Evolutionary conservation across 192 early-diverging fungal genomes (phyloP).

Genomic region (Mortierella hygrophila): DNA sequence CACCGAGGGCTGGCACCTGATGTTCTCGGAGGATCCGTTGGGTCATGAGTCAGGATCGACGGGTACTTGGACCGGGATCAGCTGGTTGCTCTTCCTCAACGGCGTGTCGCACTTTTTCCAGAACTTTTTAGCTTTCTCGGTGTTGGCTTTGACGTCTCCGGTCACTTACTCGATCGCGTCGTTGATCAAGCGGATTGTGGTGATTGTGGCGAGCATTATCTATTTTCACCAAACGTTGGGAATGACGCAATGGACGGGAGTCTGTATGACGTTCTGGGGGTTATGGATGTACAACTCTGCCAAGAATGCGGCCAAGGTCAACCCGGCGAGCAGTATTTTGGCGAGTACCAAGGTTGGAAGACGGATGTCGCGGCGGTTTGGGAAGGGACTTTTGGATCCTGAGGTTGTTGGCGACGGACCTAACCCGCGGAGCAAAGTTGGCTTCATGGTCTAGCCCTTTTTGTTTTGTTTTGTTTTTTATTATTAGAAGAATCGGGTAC

Average conservation of each 20-base stretch:
- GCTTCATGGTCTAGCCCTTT: slow-evolving; percentile 23
- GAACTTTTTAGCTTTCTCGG: slow-evolving; percentile 83
- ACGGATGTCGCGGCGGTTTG: slow-evolving; percentile 34
- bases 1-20: slow-evolving; percentile 67
- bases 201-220: slow-evolving; percentile 85
- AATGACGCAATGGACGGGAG: slow-evolving; percentile 76
- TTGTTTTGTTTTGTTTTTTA: too few relatives aligned
- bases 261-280: slow-evolving; percentile 84
- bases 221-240: slow-evolving; percentile 87
- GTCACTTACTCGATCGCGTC: slow-evolving; percentile 91
- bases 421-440: slow-evolving; percentile 6
- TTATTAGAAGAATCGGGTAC: not conserved
- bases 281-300: slow-evolving; percentile 89
- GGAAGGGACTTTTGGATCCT: slow-evolving; percentile 20
- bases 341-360: slow-evolving; percentile 32
- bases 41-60: not conserved
- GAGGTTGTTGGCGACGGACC: slow-evolving; percentile 8
- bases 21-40: slow-evolving; percentile 44
- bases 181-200: slow-evolving; percentile 90
- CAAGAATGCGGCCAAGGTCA: slow-evolving; percentile 61
- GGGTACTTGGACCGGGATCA: slow-evolving; percentile 34
- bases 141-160: slow-evolving; percentile 80
- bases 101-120: slow-evolving; percentile 86
- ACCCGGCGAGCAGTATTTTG: slow-evolving; percentile 27
- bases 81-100: slow-evolving; percentile 78